Evolutionary conservation across 2,329 filamentous ascomycete genomes (phyloP), one percentile per base, ranked within the genome.

Genomic region (Cladophialophora immunda): DNA sequence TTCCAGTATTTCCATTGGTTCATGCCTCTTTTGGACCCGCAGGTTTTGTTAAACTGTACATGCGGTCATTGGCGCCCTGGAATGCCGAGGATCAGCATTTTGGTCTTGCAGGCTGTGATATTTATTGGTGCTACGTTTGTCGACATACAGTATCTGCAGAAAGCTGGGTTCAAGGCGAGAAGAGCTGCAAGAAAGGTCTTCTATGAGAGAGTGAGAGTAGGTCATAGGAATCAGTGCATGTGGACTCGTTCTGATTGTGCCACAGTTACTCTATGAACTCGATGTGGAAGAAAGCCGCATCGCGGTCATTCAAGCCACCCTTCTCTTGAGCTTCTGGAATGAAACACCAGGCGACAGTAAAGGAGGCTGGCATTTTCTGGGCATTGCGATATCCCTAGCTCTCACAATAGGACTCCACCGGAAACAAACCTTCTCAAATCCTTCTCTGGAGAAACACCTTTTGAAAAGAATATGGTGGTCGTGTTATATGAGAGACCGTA

Each of bases 391-490:
- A 67, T 97, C 93, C 11, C 83, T 97, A 54, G 93, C 93, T 62
- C 93, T 97, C 78, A 97, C 93, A 9, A 97, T 97, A 70, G 94
- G 94, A 6, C 84, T 97, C n/a, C 93, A 97, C 78, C 90, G 93
- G 68, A 92, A 97, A 73, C 92, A 93, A 3, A 90, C 89, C 65
- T 93, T 91, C 7, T 89, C 87, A 72, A 92, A 97, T 86, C 85
- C 91, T 34, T 79, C 82, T 1, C 84, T 87, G 59, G 90, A 91
- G 74, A 91, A 93, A 76, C 92, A 89, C 74, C 82, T 97, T 59
- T 96, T 93, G 91, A 97, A 96, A 81, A 86, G 93, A 59, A 94
- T 97, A 72, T 97, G 94, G 94, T 97, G 94, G 94, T 96, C 92
- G 36, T 96, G 92, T 70, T 97, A 96, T 75, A 97, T 97, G 87